Evolutionary conservation across 257 asterid species (phyloP).

Genomic region (Phtheirospermum japonicum): DNA sequence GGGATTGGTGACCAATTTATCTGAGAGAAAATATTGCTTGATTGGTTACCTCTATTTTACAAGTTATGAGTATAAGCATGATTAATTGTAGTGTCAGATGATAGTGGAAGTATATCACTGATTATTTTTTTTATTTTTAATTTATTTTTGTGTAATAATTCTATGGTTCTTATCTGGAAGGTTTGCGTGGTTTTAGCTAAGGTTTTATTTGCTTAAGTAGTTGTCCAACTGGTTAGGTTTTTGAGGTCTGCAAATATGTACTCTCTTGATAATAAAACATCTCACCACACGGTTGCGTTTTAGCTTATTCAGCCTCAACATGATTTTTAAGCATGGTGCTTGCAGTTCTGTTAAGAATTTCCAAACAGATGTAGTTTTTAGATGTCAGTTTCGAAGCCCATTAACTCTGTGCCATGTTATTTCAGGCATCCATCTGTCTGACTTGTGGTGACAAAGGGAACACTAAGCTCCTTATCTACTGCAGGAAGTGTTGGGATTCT

Average conservation of each 20-base stretch:
- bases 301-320: neutral
- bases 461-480: slow-evolving; percentile 24
- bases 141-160: neutral
- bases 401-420: neutral
- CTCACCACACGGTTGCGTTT: neutral
- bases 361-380: neutral
- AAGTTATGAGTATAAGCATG: neutral
- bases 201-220: neutral
- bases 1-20: neutral
- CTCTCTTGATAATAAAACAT: slow-evolving; percentile 8
- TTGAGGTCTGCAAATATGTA: neutral
- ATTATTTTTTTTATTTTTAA: neutral
- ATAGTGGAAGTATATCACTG: neutral
- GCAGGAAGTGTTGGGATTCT: slow-evolving; percentile 25
- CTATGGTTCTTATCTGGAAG: neutral
- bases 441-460: slow-evolving; percentile 32
- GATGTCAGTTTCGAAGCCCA: neutral
- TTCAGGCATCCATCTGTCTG: slow-evolving; percentile 28
- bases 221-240: slow-evolving; percentile 2
- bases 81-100: neutral
- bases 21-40: neutral
- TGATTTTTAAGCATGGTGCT: neutral
- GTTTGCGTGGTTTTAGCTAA: neutral
- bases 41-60: neutral
- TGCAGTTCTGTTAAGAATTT: neutral